Percentiles rank a stretch among this genome's conserved stretches.
These are phyloP conservation scores for Colletotrichum higginsianum DNA, from an alignment of 2,329 filamentous ascomycete genomes.

Conservation along the genomic window DNA sequence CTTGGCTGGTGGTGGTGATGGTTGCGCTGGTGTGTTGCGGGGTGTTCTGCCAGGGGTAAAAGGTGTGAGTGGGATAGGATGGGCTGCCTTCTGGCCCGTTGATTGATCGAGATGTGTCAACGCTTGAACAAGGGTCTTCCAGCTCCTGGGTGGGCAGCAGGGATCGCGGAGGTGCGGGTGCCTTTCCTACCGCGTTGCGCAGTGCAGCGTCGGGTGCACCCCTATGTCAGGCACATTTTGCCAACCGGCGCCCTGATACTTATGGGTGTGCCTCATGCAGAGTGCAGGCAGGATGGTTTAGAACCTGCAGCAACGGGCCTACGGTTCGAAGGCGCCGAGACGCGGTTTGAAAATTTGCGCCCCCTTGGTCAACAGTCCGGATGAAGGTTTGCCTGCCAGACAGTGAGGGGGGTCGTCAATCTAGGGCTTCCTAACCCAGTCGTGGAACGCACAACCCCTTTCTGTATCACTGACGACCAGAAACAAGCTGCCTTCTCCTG, in stretches of 20 bases:
- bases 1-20: neutral
- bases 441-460: neutral
- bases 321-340: slow-evolving; percentile 16
- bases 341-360: slow-evolving; percentile 17
- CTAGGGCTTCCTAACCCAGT: slow-evolving; percentile 8
- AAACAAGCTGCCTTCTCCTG: slow-evolving; percentile 1
- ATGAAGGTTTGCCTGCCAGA: slow-evolving; percentile 11
- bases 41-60: slow-evolving; percentile 12
- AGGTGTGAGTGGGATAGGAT: slow-evolving; percentile 21
- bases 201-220: slow-evolving; percentile 27
- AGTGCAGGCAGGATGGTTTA: slow-evolving; percentile 15
- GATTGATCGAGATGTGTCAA: slow-evolving; percentile 24
- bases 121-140: slow-evolving; percentile 21
- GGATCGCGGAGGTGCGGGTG: slow-evolving; percentile 39
- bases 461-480: neutral
- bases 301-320: slow-evolving; percentile 32
- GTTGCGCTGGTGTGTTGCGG: slow-evolving; percentile 28
- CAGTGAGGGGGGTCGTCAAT: slow-evolving; percentile 1
- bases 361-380: slow-evolving; percentile 2
- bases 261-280: slow-evolving; percentile 17
- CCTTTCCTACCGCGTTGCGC: slow-evolving; percentile 28
- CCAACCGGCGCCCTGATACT: slow-evolving; percentile 7
- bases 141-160: slow-evolving; percentile 16
- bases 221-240: slow-evolving; percentile 33
- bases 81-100: slow-evolving; percentile 2